A percentile compares a stretch with the other conserved stretches of the same genome.
Conservation (phyloP, 176 grass and related monocot species). For the Musa beccarii region DNA sequence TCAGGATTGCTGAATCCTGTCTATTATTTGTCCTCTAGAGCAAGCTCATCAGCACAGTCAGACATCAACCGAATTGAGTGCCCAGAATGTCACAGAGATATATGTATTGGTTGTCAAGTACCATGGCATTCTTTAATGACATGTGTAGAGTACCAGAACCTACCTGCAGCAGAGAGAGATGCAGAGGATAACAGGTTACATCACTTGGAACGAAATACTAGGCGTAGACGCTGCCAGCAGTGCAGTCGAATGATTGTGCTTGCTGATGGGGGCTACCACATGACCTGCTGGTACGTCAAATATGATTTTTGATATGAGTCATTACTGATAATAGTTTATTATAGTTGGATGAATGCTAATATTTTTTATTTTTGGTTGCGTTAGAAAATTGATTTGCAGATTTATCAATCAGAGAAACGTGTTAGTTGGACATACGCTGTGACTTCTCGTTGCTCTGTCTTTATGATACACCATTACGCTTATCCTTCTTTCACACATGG, state of each 20-base stretch:
- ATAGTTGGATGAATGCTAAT: background rate
- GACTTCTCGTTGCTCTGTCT: too few species aligned
- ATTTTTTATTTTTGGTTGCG: background rate
- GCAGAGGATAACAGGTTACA: constrained; percentile 47
- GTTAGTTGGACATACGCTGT: too few species aligned
- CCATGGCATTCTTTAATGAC: constrained; percentile 81
- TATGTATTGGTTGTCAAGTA: constrained; percentile 70
- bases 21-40: constrained; percentile 61
- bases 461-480: too few species aligned
- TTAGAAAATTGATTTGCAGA: background rate
- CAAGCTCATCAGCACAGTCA: constrained; percentile 51
- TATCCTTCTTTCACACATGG: too few species aligned
- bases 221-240: constrained; percentile 58
- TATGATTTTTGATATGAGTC: background rate
- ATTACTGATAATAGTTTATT: too few species aligned
- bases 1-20: constrained; percentile 43
- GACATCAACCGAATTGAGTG: constrained; percentile 59
- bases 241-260: constrained; percentile 64
- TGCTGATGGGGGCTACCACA: constrained; percentile 60
- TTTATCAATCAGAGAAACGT: too few species aligned
- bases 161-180: constrained; percentile 46
- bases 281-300: constrained; percentile 68
- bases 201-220: constrained; percentile 46
- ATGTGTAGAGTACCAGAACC: constrained; percentile 71
- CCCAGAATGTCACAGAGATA: constrained; percentile 74